Evolutionary conservation across 345 rosid genomes (phyloP), one percentile per base, ranked within the genome.

Genomic region (Aegle marmelos): DNA sequence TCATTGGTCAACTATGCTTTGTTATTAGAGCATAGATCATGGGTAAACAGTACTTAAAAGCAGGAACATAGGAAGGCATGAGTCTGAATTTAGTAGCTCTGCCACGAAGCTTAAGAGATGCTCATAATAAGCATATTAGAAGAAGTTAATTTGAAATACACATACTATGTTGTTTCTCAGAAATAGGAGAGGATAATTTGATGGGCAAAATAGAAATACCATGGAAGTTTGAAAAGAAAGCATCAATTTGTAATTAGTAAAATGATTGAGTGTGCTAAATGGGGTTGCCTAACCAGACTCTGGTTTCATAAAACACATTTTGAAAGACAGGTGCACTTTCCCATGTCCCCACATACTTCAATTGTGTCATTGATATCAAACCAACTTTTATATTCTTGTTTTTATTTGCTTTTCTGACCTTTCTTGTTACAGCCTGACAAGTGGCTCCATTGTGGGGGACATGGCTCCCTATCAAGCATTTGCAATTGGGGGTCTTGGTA

Each of bases 381-480:
- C 37, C 56, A 70, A 59, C 56, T 13, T 78, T 73, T 64, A 21
- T 68, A 53, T 72, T 27, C 54, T 64, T 34, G 67, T 74, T 45
- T 6, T 37, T 14, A 77, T 78, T 54, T 9, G 41, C 80, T 39
- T 63, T 34, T 73, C 91, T 86, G 66, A 84, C 74, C 64, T 79
- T 74, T 83, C 60, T 50, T 83, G 76, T 77, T 71, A 72, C 89
- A 95, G 98, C 87, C 80, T 95, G 86, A 91, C 96, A 84, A 97
- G 96, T 79, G 98, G 99, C 77, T 93, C 98, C 54, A 95, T 93
- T 80, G 99, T 95, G 57, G 99, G 99, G 82, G 98, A 93, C 85
- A 95, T 95, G 96, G 96, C 99, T 84, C 98, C 99, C 81, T 92
- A 93, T 85, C 99, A 93, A 85, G 97, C 99, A 76, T 95, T 95